Base-by-base conservation (phyloP, 2,329 filamentous ascomycete species). In the Pseudogymnoascus sp. region DNA sequence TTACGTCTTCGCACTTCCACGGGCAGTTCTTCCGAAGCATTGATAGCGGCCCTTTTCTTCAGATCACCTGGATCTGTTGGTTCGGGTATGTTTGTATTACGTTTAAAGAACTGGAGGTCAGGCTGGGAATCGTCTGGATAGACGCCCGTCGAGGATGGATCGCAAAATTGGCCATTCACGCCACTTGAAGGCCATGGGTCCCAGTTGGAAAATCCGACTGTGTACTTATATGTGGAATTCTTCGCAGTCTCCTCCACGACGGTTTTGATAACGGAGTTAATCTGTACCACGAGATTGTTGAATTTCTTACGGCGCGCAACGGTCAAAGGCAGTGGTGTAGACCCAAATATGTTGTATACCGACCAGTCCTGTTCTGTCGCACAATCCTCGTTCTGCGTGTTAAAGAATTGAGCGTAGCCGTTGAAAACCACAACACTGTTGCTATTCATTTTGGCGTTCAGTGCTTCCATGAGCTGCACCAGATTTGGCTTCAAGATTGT, bases 371-470 rank as follows among this genome's bases (percentile, higher is more conserved):
- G 31, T 8, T 61, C 60, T 8, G 65, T 61, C 4, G 40, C 40
- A 63, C 69, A 71, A 21, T 66, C 63, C 13, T 67, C 65, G 50
- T 64, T 68, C 5, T 68, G 66, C 1, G 65, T 68, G 63, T 73
- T 69, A 67, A 74, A 74, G 66, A 71, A 74, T 5, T 59, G 69
- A 1, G 70, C 72, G 58, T 74, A 74, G 33, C 68, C 65, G 36
- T 66, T 69, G 60, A 65, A 65, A 7, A 74, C 63, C 11, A 74
- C 66, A 26, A 72, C 62, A 57, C 71, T 66, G 57, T 70, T 64
- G 3, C 67, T 62, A 0, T 63, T 66, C 63, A 74, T 70, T 62
- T 73, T 73, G 35, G 41, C 58, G 1, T 17, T 10, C 6, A 44
- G 40, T 4, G 15, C 15, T 15, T 9, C 6, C 11, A 44, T 7